Conservation (phyloP, 495 filamentous ascomycete species). For the Staphylotrichum tortipilum region DNA sequence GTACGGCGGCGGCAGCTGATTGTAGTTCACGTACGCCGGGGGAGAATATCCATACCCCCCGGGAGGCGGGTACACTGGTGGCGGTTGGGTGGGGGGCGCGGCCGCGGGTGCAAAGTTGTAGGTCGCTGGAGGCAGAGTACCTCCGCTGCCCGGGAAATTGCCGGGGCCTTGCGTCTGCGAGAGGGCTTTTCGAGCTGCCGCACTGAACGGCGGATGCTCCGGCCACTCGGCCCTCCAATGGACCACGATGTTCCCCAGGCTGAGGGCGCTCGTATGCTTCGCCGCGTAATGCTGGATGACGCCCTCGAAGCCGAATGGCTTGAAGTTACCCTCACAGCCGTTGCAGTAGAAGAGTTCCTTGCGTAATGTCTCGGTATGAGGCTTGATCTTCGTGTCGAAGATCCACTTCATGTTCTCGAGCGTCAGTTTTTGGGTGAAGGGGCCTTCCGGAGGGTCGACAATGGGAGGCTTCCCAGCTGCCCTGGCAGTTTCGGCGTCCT, state of each 20-base stretch:
- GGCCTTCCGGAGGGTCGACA: conserved; percentile 42
- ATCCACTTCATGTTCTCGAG: conserved; percentile 83
- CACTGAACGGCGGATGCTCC: conserved; percentile 57
- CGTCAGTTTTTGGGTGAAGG: conserved; percentile 50
- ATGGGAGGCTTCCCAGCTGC: conserved; percentile 33
- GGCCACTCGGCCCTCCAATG: conserved; percentile 78
- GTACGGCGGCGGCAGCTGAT: conserved; percentile 17
- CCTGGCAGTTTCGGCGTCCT: conserved; percentile 36
- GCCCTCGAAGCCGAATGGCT: conserved; percentile 64
- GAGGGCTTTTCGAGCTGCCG: conserved; percentile 40
- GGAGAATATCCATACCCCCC: conserved; percentile 33
- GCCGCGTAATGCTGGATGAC: conserved; percentile 74
- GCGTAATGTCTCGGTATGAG: conserved; percentile 48
- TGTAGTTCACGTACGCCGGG: conserved; percentile 29
- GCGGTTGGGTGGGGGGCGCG: conserved; percentile 12
- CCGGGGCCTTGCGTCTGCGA: conserved; percentile 1
- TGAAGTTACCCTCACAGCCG: conserved; percentile 51
- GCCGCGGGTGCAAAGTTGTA: conserved; percentile 26
- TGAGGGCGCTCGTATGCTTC: conserved; percentile 64
- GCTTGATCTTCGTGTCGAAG: conserved; percentile 66
- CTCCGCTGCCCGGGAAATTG: not conserved
- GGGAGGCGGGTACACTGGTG: conserved; percentile 28
- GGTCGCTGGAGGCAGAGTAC: conserved; percentile 12
- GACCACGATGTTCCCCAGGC: conserved; percentile 58
- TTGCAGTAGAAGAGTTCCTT: conserved; percentile 71